phyloP scores from a whole-genome alignment of 129 eudicot species.

The Arctium minus region DNA sequence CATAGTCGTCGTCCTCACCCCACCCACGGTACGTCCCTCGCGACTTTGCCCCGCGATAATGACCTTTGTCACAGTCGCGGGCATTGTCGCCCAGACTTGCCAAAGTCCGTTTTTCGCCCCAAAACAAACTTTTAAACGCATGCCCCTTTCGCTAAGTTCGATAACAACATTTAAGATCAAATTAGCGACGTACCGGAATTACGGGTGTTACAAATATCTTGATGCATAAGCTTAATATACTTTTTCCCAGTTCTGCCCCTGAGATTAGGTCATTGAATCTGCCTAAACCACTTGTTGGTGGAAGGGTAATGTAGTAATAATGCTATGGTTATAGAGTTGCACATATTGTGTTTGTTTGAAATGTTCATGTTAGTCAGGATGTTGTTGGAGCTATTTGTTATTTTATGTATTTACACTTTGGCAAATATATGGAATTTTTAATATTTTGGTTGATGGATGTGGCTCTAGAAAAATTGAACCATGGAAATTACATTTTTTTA shows the following conservation, averaged over 20 bases:
- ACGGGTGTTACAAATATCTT: too few relatives aligned
- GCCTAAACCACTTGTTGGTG: slow-evolving; percentile 73
- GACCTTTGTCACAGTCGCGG: too few relatives aligned
- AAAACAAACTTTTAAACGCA: too few relatives aligned
- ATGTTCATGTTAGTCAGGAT: not conserved
- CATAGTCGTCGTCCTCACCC: too few relatives aligned
- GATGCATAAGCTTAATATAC: slow-evolving; percentile 89
- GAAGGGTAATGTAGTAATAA: slow-evolving; percentile 43
- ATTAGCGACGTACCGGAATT: too few relatives aligned
- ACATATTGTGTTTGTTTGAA: slow-evolving; percentile 9
- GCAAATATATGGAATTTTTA: not conserved
- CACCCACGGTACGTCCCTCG: too few relatives aligned
- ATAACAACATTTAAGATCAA: too few relatives aligned
- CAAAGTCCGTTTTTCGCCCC: too few relatives aligned
- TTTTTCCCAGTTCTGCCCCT: slow-evolving; percentile 97
- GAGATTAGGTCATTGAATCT: slow-evolving; percentile 77
- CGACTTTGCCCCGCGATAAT: too few relatives aligned
- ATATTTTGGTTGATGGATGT: not conserved
- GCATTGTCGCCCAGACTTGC: too few relatives aligned
- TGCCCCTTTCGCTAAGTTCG: too few relatives aligned
- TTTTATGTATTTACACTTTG: not conserved
- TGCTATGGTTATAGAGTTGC: slow-evolving; percentile 5
- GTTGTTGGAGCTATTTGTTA: not conserved
- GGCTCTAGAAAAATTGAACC: not conserved
- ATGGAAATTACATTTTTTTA: too few relatives aligned